Evolutionary conservation across 805 yeast species (phyloP).

Genomic region (Yarrowia bubula): DNA sequence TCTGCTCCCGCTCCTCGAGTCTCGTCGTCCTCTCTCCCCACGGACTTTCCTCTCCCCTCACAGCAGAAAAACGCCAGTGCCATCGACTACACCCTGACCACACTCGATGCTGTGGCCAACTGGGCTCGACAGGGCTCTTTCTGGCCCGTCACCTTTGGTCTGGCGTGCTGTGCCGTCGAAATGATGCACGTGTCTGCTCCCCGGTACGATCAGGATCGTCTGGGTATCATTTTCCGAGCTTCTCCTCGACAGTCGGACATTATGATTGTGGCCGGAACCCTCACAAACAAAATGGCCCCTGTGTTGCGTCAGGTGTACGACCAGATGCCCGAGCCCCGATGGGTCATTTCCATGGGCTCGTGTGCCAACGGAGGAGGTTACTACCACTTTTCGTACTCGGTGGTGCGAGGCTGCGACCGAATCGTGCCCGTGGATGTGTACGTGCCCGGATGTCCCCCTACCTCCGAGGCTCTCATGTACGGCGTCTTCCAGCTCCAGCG

Average conservation of each 20-base stretch:
- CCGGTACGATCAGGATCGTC: conserved; percentile 86
- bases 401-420: conserved; percentile 87
- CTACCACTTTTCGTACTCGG: conserved; percentile 85
- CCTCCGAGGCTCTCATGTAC: conserved; percentile 86
- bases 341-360: conserved; percentile 93
- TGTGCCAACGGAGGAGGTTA: conserved; percentile 95
- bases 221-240: conserved; percentile 90
- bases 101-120: conserved; percentile 76
- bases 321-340: conserved; percentile 92
- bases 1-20: conserved; percentile 10
- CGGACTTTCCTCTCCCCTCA: conserved; percentile 68
- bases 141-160: conserved; percentile 91
- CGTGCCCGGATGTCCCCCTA: conserved; percentile 93
- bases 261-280: conserved; percentile 89
- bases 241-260: conserved; percentile 91
- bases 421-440: conserved; percentile 85
- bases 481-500: conserved; percentile 86
- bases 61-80: conserved; percentile 59
- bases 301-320: conserved; percentile 89
- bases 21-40: conserved; percentile 45
- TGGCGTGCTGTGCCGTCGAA: conserved; percentile 92
- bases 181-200: conserved; percentile 95
- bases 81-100: conserved; percentile 76
- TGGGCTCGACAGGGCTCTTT: conserved; percentile 92
- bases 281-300: conserved; percentile 92